These are phyloP conservation scores for Prosopis cineraria DNA, from an alignment of 306 rosid species.

Conservation along the genomic window DNA sequence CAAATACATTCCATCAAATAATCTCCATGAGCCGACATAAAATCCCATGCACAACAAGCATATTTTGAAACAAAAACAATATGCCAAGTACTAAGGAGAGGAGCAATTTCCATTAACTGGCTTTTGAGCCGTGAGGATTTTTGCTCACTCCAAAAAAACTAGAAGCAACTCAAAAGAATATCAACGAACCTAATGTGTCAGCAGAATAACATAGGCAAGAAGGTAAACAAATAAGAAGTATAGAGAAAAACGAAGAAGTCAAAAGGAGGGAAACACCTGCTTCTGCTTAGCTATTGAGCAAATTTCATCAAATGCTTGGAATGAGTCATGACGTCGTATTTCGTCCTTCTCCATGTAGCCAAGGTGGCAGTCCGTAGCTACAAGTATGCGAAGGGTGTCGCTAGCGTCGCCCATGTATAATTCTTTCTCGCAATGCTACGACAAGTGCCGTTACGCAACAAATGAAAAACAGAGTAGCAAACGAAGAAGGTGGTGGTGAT, in stretches of 20 bases:
- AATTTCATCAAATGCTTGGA: slow-evolving; percentile 88
- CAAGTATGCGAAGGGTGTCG: slow-evolving; percentile 72
- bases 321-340: slow-evolving; percentile 86
- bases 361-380: slow-evolving; percentile 92
- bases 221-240: neutral
- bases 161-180: neutral
- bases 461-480: neutral
- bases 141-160: neutral
- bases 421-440: neutral
- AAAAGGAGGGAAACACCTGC: neutral
- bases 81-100: neutral
- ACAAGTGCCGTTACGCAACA: neutral
- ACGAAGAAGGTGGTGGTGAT: neutral
- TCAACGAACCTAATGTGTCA: neutral
- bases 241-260: neutral
- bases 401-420: slow-evolving; percentile 55
- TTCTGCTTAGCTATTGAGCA: slow-evolving; percentile 79
- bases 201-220: neutral
- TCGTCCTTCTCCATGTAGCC: slow-evolving; percentile 98
- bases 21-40: neutral
- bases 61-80: neutral
- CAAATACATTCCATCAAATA: neutral
- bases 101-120: neutral
- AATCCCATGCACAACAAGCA: neutral
- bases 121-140: neutral